These are phyloP conservation scores for Barnettozyma californica DNA, from an alignment of 805 yeast genomes.

Conservation along the genomic window DNA sequence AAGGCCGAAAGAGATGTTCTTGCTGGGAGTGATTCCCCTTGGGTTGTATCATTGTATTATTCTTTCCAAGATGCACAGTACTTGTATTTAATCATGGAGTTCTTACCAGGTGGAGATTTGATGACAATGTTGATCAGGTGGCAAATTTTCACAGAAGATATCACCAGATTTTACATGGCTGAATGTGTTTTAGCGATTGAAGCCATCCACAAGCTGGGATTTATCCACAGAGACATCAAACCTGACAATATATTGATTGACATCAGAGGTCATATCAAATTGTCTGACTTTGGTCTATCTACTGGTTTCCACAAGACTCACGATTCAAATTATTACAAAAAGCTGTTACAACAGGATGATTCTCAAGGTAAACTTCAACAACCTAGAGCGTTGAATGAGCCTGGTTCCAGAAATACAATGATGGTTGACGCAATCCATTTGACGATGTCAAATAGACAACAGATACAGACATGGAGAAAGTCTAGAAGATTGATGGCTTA, in stretches of 20 bases:
- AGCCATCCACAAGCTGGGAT: constrained; percentile 90
- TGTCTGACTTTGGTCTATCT: constrained; percentile 95
- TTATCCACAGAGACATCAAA: constrained; percentile 95
- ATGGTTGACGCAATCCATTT: constrained; percentile 92
- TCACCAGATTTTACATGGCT: constrained; percentile 89
- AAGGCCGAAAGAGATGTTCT: constrained; percentile 94
- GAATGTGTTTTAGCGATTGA: constrained; percentile 97
- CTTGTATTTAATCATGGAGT: constrained; percentile 95
- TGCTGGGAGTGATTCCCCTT: constrained; percentile 90
- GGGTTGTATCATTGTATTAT: constrained; percentile 91
- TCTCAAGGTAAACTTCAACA: constrained; percentile 44
- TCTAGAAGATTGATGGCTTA: constrained; percentile 82
- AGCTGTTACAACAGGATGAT: constrained; percentile 51
- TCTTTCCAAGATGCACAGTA: constrained; percentile 93
- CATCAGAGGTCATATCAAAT: constrained; percentile 80
- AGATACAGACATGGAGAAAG: constrained; percentile 67
- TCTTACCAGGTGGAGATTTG: constrained; percentile 98
- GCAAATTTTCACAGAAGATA: constrained; percentile 88
- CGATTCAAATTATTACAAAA: constrained; percentile 86
- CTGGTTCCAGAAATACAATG: constrained; percentile 62
- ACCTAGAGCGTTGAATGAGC: constrained; percentile 29
- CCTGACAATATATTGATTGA: constrained; percentile 94
- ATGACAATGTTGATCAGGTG: constrained; percentile 91
- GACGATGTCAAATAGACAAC: constrained; percentile 92
- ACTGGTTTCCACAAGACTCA: constrained; percentile 93